Evolutionary conservation across 371 early-diverging fungal species (phyloP), one percentile per base, ranked within the genome.

Genomic region (Mucor velutinosus): DNA sequence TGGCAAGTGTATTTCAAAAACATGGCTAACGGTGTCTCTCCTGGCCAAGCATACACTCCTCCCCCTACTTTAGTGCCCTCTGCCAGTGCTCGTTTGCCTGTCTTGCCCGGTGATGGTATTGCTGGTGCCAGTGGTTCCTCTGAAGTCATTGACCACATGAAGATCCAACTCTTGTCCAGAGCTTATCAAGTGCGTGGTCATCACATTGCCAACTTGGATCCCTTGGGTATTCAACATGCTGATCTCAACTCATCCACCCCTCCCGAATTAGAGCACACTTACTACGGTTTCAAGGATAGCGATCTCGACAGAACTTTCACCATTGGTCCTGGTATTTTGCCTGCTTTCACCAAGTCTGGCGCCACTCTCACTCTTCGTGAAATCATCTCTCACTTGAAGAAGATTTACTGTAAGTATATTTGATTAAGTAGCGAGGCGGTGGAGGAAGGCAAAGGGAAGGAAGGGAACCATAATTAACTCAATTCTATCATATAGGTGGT

Each of bases 151-250:
- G 98, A 97, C 82, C 97, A 97, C 78, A 89, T 98, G 90, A 98
- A 98, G 86, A 91, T 98, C 57, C 98, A 98, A 86, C 89, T 97
- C n/a, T 77, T 98, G 65, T 96, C 95, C 30, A 90, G 99, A 63
- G 99, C 99, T 37, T 97, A 95, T 81, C 97, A 99, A 80, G 95
- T 93, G 53, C 93, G 97, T 68, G 99, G 99, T 32, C 99, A 99
- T 74, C 96, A 95, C 64, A 83, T 96, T 67, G 99, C 97, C 67
- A 89, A 90, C 71, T 79, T 98, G 55, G 99, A 98, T 78, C 97
- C 97, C 47, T 84, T 99, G 35, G 96, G 92, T 37, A 94, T 99
- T 74, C 80, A 82, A 69, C 77, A 87, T 56, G 81, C 91, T 58
- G 87, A 90, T 70, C 73, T 84, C 39, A 79, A 86, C 64, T 62